Evolutionary conservation across 169 alveolate genomes (phyloP).

Genomic region (Plasmodium billcollinsi): DNA sequence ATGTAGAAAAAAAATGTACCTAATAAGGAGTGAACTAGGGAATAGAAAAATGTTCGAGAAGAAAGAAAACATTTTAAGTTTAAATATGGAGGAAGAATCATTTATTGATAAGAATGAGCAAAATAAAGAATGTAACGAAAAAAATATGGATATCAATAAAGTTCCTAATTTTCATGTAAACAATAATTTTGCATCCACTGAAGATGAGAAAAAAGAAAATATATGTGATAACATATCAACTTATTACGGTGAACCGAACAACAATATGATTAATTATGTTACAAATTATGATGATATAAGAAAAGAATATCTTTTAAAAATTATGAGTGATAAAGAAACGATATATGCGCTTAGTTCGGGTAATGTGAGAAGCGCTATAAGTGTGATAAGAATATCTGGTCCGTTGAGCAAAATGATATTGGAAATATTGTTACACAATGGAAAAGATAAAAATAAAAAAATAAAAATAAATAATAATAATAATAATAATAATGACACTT

Average conservation of each 20-base stretch:
- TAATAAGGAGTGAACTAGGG: no score
- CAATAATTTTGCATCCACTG: neutral
- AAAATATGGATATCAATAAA: no score
- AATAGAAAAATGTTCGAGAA: no score
- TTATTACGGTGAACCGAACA: no score
- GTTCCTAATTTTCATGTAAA: no score
- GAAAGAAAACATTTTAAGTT: no score
- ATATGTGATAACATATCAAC: neutral
- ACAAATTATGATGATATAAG: neutral
- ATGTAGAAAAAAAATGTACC: no score
- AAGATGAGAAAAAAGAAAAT: neutral
- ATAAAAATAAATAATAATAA: neutral
- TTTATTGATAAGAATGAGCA: no score
- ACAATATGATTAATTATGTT: no score
- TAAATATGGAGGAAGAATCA: no score
- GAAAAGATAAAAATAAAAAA: neutral
- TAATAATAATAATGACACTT: neutral
- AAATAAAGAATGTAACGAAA: no score
- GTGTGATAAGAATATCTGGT: slow-evolving; percentile 48
- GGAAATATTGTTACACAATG: slow-evolving; percentile 32
- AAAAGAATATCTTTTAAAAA: slow-evolving; percentile 17
- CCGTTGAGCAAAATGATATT: slow-evolving; percentile 32
- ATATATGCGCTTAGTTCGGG: slow-evolving; percentile 63
- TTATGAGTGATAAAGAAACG: slow-evolving; percentile 30
- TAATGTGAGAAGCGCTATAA: slow-evolving; percentile 28